Evolutionary conservation across 306 rosid species (phyloP).

Genomic region (Nissolia schottii): DNA sequence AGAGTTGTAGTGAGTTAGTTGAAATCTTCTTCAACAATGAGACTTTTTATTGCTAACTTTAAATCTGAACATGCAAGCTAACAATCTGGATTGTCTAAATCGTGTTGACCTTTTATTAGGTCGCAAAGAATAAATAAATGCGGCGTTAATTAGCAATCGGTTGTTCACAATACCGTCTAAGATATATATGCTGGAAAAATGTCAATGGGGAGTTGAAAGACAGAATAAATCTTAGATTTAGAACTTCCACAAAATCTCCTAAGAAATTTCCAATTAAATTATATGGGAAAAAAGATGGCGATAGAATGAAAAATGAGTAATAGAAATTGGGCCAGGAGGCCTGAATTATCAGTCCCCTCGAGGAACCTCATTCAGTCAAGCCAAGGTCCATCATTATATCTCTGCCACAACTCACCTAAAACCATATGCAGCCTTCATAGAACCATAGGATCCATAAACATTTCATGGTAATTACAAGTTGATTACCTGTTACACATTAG

Average conservation of each 20-base stretch:
- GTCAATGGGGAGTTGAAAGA: neutral
- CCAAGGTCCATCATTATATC: neutral
- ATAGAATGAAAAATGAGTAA: too few relatives aligned
- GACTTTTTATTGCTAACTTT: neutral
- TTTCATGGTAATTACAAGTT: neutral
- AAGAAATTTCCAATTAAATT: neutral
- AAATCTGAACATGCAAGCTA: neutral
- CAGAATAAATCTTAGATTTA: neutral
- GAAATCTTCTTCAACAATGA: slow-evolving; percentile 20
- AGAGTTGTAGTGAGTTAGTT: slow-evolving; percentile 7
- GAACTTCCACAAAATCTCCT: neutral
- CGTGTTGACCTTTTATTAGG: neutral
- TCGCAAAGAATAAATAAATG: neutral
- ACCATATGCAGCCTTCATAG: neutral
- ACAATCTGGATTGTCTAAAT: neutral
- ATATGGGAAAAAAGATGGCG: neutral
- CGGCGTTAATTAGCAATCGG: neutral
- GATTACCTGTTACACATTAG: neutral
- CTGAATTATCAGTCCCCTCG: too few relatives aligned
- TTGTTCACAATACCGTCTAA: neutral
- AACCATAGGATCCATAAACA: neutral
- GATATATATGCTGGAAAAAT: neutral
- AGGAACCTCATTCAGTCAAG: neutral
- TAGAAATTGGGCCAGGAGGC: too few relatives aligned
- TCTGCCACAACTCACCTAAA: neutral